These are phyloP conservation scores for Canariomyces notabilis DNA, from an alignment of 2,329 filamentous ascomycete genomes.

Conservation along the genomic window DNA sequence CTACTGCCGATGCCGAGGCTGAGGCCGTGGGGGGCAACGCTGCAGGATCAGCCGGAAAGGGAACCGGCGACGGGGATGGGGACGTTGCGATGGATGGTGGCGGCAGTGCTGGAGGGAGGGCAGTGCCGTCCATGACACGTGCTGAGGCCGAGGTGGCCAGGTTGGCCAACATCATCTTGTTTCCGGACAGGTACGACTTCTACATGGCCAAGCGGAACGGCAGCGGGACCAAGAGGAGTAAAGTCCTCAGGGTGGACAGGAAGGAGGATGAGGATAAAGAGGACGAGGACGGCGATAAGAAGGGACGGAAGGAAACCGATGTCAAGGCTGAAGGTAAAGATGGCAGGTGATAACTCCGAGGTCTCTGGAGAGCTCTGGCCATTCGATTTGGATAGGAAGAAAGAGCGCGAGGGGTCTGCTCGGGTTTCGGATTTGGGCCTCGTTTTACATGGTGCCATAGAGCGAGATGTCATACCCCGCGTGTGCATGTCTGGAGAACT, in stretches of 20 bases:
- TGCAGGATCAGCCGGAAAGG: conserved; percentile 23
- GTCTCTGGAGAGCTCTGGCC: not conserved
- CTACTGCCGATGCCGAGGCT: conserved; percentile 19
- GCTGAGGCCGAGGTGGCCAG: conserved; percentile 49
- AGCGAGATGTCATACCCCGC: not conserved
- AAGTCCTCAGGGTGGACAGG: not conserved
- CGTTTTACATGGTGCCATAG: not conserved
- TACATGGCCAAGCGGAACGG: conserved; percentile 38
- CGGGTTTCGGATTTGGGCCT: not conserved
- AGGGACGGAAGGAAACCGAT: not conserved
- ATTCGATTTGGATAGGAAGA: not conserved
- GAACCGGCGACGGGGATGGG: conserved; percentile 27
- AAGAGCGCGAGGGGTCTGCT: not conserved
- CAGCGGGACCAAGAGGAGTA: conserved; percentile 16
- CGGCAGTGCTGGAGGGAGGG: conserved; percentile 21
- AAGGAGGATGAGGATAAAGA: not conserved
- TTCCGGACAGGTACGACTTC: conserved; percentile 48
- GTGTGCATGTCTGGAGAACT: not conserved
- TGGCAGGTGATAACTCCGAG: too few relatives aligned
- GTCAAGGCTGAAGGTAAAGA: not conserved
- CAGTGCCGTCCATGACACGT: conserved; percentile 18
- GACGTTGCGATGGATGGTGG: conserved; percentile 19
- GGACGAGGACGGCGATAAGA: not conserved
- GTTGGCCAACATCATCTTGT: conserved; percentile 53
- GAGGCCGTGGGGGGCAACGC: not conserved